Percentiles rank a stretch among this genome's conserved stretches.
These are phyloP conservation scores for Fusarium begoniae DNA, from an alignment of 2,329 filamentous ascomycete species.

Conservation along the genomic window DNA sequence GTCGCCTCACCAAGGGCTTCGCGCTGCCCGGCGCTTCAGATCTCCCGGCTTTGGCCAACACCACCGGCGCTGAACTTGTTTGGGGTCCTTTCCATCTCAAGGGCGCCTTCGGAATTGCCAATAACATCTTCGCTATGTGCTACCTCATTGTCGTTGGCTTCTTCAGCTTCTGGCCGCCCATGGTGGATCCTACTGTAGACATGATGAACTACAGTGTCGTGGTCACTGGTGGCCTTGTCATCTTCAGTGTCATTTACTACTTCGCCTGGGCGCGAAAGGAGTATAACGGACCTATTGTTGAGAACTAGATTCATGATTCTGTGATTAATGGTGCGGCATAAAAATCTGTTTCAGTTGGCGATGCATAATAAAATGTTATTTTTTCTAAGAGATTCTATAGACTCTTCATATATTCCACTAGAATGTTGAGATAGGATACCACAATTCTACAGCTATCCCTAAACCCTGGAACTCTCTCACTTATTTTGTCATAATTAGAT, in stretches of 20 bases:
- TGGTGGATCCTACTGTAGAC: constrained; percentile 40
- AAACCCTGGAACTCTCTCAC: not conserved
- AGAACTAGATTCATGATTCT: constrained; percentile 12
- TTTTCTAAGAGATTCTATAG: not conserved
- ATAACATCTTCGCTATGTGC: constrained; percentile 62
- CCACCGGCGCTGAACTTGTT: constrained; percentile 42
- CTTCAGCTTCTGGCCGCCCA: constrained; percentile 62
- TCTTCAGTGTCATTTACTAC: constrained; percentile 60
- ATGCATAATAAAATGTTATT: not conserved
- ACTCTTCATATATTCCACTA: not conserved
- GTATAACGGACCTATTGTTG: constrained; percentile 57
- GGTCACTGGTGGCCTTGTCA: constrained; percentile 52
- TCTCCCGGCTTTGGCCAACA: constrained; percentile 44
- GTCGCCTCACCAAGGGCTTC: constrained; percentile 43
- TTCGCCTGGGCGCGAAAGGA: constrained; percentile 51
- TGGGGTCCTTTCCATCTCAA: constrained; percentile 67
- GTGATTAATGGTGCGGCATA: not conserved
- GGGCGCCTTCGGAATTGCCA: constrained; percentile 59
- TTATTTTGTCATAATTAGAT: not conserved
- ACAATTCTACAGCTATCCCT: not conserved
- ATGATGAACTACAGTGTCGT: constrained; percentile 60
- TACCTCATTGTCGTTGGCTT: constrained; percentile 66
- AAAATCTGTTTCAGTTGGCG: not conserved
- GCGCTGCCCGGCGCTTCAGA: constrained; percentile 33
- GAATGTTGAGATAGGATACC: not conserved